A percentile compares a stretch with the other conserved stretches of the same genome.
These are phyloP conservation scores for Tuber borchii DNA, from an alignment of 495 filamentous ascomycete species.

Conservation along the genomic window DNA sequence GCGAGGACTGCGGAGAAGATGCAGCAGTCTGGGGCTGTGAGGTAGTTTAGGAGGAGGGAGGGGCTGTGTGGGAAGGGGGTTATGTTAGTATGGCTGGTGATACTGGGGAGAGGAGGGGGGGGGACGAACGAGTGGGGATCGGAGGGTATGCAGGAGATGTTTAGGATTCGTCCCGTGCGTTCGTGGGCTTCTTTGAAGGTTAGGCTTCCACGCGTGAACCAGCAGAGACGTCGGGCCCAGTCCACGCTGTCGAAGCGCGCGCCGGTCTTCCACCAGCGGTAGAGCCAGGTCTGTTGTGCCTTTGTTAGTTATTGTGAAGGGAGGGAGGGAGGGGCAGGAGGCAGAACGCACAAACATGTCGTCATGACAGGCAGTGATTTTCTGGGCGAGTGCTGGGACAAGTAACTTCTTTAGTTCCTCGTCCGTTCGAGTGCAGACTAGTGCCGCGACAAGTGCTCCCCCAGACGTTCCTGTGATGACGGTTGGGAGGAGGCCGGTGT, in stretches of 20 bases:
- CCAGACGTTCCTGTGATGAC: conserved; percentile 95
- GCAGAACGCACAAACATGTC: conserved; percentile 21
- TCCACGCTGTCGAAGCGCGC: conserved; percentile 88
- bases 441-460: conserved; percentile 80
- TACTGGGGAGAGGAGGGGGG: conserved; percentile 56
- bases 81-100: conserved; percentile 5
- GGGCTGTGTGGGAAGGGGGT: conserved; percentile 40
- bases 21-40: conserved; percentile 91
- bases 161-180: conserved; percentile 86
- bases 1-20: conserved; percentile 96
- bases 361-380: conserved; percentile 81
- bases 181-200: conserved; percentile 95
- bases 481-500: conserved; percentile 76
- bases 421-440: conserved; percentile 84
- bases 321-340: neutral
- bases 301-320: neutral
- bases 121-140: conserved; percentile 60
- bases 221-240: conserved; percentile 79
- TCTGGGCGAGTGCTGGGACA: conserved; percentile 73
- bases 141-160: conserved; percentile 93
- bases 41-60: conserved; percentile 72
- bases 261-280: conserved; percentile 83
- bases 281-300: conserved; percentile 56
- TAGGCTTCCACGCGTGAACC: conserved; percentile 82
- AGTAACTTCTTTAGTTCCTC: conserved; percentile 79